Evolutionary conservation across 2,329 filamentous ascomycete genomes (phyloP).

Genomic region (Corynespora cassiicola): DNA sequence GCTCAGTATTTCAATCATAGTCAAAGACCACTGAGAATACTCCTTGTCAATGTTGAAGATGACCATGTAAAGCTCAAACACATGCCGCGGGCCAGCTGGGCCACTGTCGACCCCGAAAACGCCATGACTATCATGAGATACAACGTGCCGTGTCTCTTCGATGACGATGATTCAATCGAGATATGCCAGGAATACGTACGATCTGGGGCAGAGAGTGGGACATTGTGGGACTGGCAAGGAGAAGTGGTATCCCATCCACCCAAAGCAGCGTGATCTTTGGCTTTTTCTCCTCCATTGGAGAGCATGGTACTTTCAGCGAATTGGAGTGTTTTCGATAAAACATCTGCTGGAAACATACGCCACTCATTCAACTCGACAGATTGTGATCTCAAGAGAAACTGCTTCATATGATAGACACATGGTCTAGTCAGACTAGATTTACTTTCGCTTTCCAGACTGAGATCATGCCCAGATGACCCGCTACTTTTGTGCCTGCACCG

Average conservation of each 20-base stretch:
- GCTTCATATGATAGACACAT: too few relatives aligned
- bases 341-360: too few relatives aligned
- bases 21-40: slow-evolving; percentile 20
- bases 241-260: slow-evolving; percentile 18
- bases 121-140: slow-evolving; percentile 49
- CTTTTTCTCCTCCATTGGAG: too few relatives aligned
- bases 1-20: slow-evolving; percentile 47
- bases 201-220: slow-evolving; percentile 50
- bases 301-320: too few relatives aligned
- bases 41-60: slow-evolving; percentile 25
- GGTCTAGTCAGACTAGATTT: too few relatives aligned
- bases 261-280: too few relatives aligned
- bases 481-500: too few relatives aligned
- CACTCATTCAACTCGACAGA: too few relatives aligned
- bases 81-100: slow-evolving; percentile 26
- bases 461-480: too few relatives aligned
- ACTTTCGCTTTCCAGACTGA: too few relatives aligned
- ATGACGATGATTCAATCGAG: slow-evolving; percentile 46
- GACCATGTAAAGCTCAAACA: slow-evolving; percentile 21
- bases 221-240: slow-evolving; percentile 27
- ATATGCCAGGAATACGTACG: slow-evolving; percentile 53
- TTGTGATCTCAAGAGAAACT: too few relatives aligned
- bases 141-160: slow-evolving; percentile 49
- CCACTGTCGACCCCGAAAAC: slow-evolving; percentile 29
- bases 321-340: too few relatives aligned